Evolutionary conservation across 192 early-diverging fungal species (phyloP), one percentile per base, ranked within the genome.

Genomic region (Thamnidium elegans): DNA sequence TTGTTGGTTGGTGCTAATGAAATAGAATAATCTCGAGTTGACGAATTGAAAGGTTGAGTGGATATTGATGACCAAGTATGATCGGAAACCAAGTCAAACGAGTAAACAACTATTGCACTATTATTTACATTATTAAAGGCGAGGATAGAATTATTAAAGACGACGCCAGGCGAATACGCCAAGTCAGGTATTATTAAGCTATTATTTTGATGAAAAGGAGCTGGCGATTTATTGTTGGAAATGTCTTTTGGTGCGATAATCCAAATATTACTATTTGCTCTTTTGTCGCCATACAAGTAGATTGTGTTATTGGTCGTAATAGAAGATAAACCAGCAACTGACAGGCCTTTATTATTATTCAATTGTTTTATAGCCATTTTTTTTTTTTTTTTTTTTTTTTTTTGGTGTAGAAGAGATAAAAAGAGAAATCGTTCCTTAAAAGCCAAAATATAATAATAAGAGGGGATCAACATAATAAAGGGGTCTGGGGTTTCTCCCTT

Each of bases 231-330:
- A 34, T 19, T 17, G 19, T 56, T 32, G n/a, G 15, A 20, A 36
- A 8, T 4, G 31, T 39, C 8, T 34, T 39, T 19, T 39, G n/a
- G 10, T 17, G 55, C n/a, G 17, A n/a, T 56, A 19, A 30, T 17
- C 34, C 34, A 36, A 26, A 26, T 26, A 26, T 26, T 26, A 26
- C 26, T 26, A 26, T 26, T 2, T 36, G 31, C 36, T 39, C 36
- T 6, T 56, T 19, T 15, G 17, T 34, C 55, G 7, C 55, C 55
- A 20, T 56, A 56, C 4, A 56, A 34, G 32, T 56, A 31, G 8
- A 56, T 34, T 56, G 55, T 56, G 32, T 56, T 39, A 30, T 56
- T 56, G 55, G 32, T 15, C 4, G 26, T 26, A 26, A 26, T 26
- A 26, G 26, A 26, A 26, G 26, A 26, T 26, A 26, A 26, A 26